Base-by-base conservation (phyloP, 805 yeast genomes). In the Metschnikowia baotianmanensis region DNA sequence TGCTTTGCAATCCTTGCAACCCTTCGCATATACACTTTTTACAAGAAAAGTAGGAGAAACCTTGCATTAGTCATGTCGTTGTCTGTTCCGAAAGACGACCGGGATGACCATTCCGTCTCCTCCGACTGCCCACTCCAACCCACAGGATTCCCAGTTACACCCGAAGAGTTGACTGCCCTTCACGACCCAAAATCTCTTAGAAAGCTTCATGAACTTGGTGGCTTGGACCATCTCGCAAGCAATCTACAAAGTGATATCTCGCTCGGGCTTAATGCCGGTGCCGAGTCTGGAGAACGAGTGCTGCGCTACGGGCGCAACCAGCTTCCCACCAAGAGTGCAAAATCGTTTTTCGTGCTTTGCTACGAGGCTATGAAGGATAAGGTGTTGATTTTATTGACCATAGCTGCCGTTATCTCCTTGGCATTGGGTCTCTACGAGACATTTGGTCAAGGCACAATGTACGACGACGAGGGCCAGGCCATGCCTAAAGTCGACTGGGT, bases 401-500 rank as follows among this genome's bases (percentile, higher is more conserved):
- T 86, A 2, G 97, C 97, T 0, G 99, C 99, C 2, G 67, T 88
- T 2, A 78, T 93, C 3, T 89, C 98, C 0, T 73, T 93, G 36
- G 91, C 95, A 0, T 67, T 93, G 36, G 99, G 99, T 0, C 71
- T 93, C 6, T 93, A 93, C 60, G 95, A 93, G 63, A 82, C 95
- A 2, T 84, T 89, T 66, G 96, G 95, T 30, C 86, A 85, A 50
- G 89, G 83, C 0, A 72, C 86, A 0, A 80, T 78, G 56, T 77
- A 76, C 53, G 96, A 91, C 60, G 80, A 76, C 5, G 86, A 87
- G 48, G 96, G 96, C 20, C 72, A 78, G 17, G 71, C 78, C 16
- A 61, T 80, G 40, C 96, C 97, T 13, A 78, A 81, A 54, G 95
- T 93, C 23, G 96, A 91, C 55, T 93, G 98, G 97, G 96, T 95